Base-by-base conservation (phyloP, 139 green algal species). In the Dunaliella sp. region DNA sequence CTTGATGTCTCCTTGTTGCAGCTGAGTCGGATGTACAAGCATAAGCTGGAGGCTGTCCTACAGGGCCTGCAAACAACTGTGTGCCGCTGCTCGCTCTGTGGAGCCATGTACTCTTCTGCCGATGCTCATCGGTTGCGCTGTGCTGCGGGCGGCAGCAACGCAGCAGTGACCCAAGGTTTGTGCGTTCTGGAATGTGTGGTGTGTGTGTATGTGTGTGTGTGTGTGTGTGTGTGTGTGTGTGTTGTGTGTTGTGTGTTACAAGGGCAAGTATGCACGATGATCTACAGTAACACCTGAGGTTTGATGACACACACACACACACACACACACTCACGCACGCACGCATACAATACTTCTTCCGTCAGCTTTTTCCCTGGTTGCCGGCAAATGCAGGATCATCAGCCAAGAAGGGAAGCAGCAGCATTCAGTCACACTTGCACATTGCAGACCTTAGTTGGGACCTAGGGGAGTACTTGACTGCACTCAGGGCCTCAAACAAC, bases 11-110 rank as follows among this genome's bases (percentile, higher is more conserved):
- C 16, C 73, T n/a, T 78, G 73, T 22, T 36, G 26, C 73, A 36
- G 73, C 73, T 78, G 30, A 36, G 73, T 22, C 30, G 73, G 16
- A 36, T 33, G n/a, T 88, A 88, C 86, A 88, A 88, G 86, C 80
- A 86, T 74, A 88, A 89, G 77, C 86, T 90, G 80, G 87, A 90
- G 80, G 37, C 30, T 26, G 72, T 86, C 28, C 83, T 90, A 34
- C 74, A 59, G 2, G 83, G 87, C 33, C 83, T 86, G 36, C 59
- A 73, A 36, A 90, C 87, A 38, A 90, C 87, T 1, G 25, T 90
- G 37, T 80, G 72, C 22, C 79, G 87, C 26, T 90, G 87, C 80
- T 33, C 80, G 7, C 83, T 77, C 32, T 90, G 87, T 83, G 83
- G 84, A 33, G 72, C 80, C 16, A 83, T 90, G 30, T 90, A 86